phyloP scores from a whole-genome alignment of 192 early-diverging fungal genomes.

The Linderina pennispora region DNA sequence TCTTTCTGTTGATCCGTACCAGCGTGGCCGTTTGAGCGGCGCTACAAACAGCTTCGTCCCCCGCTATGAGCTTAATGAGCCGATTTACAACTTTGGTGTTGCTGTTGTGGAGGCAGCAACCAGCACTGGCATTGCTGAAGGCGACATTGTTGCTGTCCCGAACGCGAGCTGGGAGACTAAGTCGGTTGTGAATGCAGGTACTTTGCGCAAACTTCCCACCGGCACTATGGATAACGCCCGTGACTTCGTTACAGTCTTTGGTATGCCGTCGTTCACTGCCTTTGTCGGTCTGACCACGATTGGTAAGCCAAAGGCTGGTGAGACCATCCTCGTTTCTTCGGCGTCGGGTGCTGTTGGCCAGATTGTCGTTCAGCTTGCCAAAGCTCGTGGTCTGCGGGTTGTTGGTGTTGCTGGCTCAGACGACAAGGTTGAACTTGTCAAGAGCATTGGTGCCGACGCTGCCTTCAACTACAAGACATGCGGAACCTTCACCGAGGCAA shows the following conservation, averaged over 20 bases:
- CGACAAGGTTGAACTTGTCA: background rate
- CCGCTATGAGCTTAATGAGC: constrained; percentile 53
- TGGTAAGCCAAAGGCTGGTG: constrained; percentile 63
- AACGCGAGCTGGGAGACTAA: constrained; percentile 55
- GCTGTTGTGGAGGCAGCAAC: constrained; percentile 59
- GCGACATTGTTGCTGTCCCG: constrained; percentile 75
- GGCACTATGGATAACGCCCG: background rate
- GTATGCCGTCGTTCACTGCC: constrained; percentile 69
- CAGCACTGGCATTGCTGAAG: constrained; percentile 50
- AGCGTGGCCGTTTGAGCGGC: constrained; percentile 62
- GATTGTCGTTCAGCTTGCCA: constrained; percentile 64
- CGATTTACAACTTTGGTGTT: constrained; percentile 53
- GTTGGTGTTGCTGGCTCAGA: background rate
- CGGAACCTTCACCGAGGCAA: constrained; percentile 16
- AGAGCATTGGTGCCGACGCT: background rate
- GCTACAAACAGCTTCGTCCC: constrained; percentile 51
- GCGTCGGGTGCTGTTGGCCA: constrained; percentile 64
- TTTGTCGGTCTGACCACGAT: constrained; percentile 53
- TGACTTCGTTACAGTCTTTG: constrained; percentile 49
- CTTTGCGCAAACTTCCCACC: background rate
- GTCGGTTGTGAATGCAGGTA: constrained; percentile 7
- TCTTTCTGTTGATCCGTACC: constrained; percentile 71
- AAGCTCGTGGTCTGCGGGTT: constrained; percentile 47
- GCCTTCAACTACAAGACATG: constrained; percentile 85
- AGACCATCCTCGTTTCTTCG: constrained; percentile 67